These are phyloP conservation scores for Podila epigama DNA, from an alignment of 192 early-diverging fungal species.

Conservation along the genomic window DNA sequence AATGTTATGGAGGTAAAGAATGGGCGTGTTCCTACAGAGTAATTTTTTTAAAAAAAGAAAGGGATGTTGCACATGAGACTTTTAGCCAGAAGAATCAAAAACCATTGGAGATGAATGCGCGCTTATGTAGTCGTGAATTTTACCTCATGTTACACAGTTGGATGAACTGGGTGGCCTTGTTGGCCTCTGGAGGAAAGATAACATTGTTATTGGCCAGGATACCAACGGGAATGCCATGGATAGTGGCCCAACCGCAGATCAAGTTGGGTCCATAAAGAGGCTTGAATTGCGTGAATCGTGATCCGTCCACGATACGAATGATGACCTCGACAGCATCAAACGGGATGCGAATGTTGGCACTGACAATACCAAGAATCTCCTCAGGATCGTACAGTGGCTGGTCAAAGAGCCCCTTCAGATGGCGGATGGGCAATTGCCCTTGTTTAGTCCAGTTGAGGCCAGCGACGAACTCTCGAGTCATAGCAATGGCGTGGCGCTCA, in stretches of 20 bases:
- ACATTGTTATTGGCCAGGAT: constrained; percentile 74
- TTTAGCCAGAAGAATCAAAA: too few relatives aligned
- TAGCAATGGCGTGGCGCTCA: constrained; percentile 67
- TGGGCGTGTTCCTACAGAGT: constrained; percentile 54
- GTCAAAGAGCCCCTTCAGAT: constrained; percentile 57
- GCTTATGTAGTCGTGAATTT: background rate
- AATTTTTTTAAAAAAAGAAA: constrained; percentile 28
- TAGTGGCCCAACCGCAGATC: constrained; percentile 68
- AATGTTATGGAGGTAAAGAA: constrained; percentile 72
- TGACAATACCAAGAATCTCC: constrained; percentile 69
- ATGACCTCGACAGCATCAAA: constrained; percentile 73
- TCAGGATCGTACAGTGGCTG: constrained; percentile 67
- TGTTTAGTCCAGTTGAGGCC: constrained; percentile 64
- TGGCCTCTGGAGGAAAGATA: constrained; percentile 67
- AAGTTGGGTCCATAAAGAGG: constrained; percentile 71
- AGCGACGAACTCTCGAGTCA: constrained; percentile 69
- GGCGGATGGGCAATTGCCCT: constrained; percentile 56
- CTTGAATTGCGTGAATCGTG: constrained; percentile 69
- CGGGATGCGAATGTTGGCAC: constrained; percentile 68
- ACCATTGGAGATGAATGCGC: too few relatives aligned
- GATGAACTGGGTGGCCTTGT: constrained; percentile 76
- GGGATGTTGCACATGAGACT: too few relatives aligned
- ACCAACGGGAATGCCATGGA: constrained; percentile 71
- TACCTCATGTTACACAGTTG: constrained; percentile 67
- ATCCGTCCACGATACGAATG: constrained; percentile 71